A percentile compares a stretch with the other conserved stretches of the same genome.
phyloP scores from a whole-genome alignment of 2,329 filamentous ascomycete species.

The Phyllosticta citrichinensis region DNA sequence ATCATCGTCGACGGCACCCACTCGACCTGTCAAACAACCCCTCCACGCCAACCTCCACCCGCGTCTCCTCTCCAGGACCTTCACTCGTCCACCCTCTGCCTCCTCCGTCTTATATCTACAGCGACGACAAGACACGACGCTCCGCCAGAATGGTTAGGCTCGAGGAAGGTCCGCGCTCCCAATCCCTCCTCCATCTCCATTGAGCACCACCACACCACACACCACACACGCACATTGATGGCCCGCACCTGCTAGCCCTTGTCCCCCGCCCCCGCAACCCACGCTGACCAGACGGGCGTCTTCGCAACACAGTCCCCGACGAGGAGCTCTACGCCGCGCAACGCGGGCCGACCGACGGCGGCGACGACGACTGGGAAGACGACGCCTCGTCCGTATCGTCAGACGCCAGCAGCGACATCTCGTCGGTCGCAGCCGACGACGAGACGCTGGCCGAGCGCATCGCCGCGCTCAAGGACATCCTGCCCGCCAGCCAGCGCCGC shows the following conservation, averaged over 20 bases:
- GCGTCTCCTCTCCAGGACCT: background rate
- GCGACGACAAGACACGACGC: background rate
- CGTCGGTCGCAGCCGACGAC: slow-evolving; percentile 3
- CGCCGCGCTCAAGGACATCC: slow-evolving; percentile 34
- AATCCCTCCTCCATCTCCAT: background rate
- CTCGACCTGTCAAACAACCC: background rate
- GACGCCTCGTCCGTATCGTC: slow-evolving; percentile 55
- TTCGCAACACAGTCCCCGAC: slow-evolving; percentile 56
- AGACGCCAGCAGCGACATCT: slow-evolving; percentile 30
- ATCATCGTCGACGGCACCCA: slow-evolving; percentile 1
- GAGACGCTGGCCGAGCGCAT: slow-evolving; percentile 34
- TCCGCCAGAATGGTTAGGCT: slow-evolving; percentile 76
- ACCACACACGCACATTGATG: background rate
- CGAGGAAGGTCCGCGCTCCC: slow-evolving; percentile 49
- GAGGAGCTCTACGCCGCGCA: slow-evolving; percentile 78
- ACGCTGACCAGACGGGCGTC: background rate
- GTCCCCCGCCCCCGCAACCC: background rate
- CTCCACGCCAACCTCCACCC: background rate
- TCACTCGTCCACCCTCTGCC: background rate
- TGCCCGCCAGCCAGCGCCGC: slow-evolving; percentile 36
- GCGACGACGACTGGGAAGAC: slow-evolving; percentile 78
- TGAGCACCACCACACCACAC: background rate
- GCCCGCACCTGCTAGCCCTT: no score
- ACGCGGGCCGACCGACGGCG: slow-evolving; percentile 48
- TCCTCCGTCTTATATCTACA: background rate